phyloP scores from a whole-genome alignment of 257 asterid genomes.

The Fraxinus quadrangulata region DNA sequence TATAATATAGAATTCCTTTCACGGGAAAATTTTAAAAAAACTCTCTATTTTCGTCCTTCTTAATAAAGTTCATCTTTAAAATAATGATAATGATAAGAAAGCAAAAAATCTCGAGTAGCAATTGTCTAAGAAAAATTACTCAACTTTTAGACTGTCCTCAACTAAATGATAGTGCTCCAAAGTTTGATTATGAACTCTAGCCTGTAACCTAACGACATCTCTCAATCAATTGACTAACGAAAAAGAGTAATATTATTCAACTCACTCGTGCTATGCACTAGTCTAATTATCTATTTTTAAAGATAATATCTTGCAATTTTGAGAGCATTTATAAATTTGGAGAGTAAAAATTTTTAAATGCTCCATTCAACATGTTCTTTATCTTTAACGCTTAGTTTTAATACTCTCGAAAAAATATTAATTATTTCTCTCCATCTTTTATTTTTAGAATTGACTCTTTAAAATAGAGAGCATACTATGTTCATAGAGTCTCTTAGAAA shows the following conservation, averaged over 20 bases:
- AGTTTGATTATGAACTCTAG: constrained; percentile 21
- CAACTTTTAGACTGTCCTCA: constrained; percentile 2
- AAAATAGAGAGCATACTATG: too few relatives aligned
- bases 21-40: background rate
- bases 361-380: too few relatives aligned
- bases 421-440: too few relatives aligned
- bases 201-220: constrained; percentile 27
- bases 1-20: background rate
- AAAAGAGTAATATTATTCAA: background rate
- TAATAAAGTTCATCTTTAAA: background rate
- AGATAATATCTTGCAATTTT: too few relatives aligned
- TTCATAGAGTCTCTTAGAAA: too few relatives aligned
- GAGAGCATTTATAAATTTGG: too few relatives aligned
- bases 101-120: background rate
- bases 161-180: background rate
- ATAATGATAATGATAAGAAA: background rate
- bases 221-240: constrained; percentile 17
- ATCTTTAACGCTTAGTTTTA: too few relatives aligned
- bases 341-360: too few relatives aligned
- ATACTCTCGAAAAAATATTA: too few relatives aligned
- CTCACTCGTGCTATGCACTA: too few relatives aligned
- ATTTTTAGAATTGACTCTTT: too few relatives aligned
- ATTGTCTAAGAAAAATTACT: background rate
- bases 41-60: background rate
- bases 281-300: too few relatives aligned